Conservation (phyloP, 345 rosid genomes). For the Eucalyptus camaldulensis region DNA sequence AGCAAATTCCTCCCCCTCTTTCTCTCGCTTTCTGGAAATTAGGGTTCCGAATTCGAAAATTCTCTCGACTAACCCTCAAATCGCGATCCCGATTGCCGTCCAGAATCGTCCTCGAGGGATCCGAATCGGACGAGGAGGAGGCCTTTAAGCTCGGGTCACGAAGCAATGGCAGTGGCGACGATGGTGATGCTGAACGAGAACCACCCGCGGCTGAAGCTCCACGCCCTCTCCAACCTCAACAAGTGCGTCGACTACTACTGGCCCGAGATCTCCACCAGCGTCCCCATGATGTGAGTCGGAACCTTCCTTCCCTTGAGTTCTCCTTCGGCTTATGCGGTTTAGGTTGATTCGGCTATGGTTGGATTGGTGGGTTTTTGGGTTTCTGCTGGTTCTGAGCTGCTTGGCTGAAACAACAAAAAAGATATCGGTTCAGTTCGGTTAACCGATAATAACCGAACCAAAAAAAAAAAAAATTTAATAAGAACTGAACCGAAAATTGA, state of each 20-base stretch:
- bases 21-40: not conserved
- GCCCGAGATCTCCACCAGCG: conserved; percentile 99
- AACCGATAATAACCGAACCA: no score
- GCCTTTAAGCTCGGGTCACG: not conserved
- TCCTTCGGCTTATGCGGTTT: not conserved
- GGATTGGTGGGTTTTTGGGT: not conserved
- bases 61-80: not conserved
- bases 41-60: not conserved
- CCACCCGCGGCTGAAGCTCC: conserved; percentile 75
- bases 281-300: conserved; percentile 63
- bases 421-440: not conserved
- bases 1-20: not conserved
- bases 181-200: conserved; percentile 92
- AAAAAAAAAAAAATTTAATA: no score
- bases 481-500: no score
- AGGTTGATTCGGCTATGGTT: not conserved
- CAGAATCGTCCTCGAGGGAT: not conserved
- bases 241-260: conserved; percentile 83
- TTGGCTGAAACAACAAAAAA: not conserved
- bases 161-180: conserved; percentile 39
- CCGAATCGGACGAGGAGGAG: not conserved
- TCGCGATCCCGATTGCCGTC: not conserved
- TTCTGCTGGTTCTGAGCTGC: not conserved
- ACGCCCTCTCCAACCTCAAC: conserved; percentile 84
- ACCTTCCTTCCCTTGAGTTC: not conserved